Conservation (phyloP, 371 early-diverging fungal species). For the Actinomortierella ambigua region DNA sequence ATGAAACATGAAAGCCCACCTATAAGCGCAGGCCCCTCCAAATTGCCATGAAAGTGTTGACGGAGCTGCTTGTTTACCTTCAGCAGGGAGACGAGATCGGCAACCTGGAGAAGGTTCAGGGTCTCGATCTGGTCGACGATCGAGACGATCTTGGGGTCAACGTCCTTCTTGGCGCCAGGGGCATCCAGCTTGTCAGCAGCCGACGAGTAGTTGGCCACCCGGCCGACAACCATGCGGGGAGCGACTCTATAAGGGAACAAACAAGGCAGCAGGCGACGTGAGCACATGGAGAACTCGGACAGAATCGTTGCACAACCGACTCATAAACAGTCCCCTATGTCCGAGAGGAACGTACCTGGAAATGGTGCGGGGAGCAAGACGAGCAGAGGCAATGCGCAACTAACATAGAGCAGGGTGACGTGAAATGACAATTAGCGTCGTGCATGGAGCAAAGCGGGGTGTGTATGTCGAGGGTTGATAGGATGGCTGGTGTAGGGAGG, state of each 20-base stretch:
- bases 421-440: background rate
- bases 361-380: conserved; percentile 43
- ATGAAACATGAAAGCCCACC: too few relatives aligned
- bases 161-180: conserved; percentile 59
- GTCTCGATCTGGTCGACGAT: conserved; percentile 90
- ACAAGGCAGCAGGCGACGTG: background rate
- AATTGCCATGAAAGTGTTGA: too few relatives aligned
- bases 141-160: conserved; percentile 75
- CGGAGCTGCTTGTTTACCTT: conserved; percentile 70
- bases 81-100: conserved; percentile 84
- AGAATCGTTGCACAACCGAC: background rate
- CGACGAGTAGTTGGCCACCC: conserved; percentile 43
- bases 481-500: too few relatives aligned
- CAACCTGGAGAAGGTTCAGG: conserved; percentile 91
- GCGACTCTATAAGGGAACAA: conserved; percentile 23
- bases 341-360: conserved; percentile 26
- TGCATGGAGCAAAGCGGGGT: too few relatives aligned
- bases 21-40: too few relatives aligned
- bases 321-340: background rate
- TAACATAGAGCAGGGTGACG: background rate
- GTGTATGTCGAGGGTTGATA: too few relatives aligned
- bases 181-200: conserved; percentile 54
- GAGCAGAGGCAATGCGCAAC: conserved; percentile 47
- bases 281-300: background rate
- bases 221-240: conserved; percentile 38